Evolutionary conservation across 208 protist genomes (phyloP).

Genomic region (Acanthamoeba healyi): DNA sequence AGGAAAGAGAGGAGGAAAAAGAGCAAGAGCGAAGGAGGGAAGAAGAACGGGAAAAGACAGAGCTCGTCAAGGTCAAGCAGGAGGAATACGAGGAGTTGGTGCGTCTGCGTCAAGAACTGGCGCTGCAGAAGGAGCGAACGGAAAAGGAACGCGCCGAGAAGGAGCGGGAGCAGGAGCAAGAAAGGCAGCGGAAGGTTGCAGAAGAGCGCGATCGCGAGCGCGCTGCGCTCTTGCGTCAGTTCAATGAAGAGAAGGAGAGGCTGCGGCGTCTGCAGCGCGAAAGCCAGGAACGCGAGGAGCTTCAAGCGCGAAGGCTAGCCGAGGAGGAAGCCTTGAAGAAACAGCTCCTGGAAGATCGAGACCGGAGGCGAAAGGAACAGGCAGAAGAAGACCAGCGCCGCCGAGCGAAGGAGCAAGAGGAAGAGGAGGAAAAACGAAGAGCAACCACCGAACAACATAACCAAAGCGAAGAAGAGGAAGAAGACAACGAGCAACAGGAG

Average conservation of each 20-base stretch:
- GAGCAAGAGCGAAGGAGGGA: not conserved
- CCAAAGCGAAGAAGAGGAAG: not conserved
- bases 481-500: not conserved
- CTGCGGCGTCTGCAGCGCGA: not conserved
- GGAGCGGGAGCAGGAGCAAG: not conserved
- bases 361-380: not conserved
- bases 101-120: not conserved
- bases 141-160: not conserved
- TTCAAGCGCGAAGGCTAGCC: not conserved
- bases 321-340: no score
- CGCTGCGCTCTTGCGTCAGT: not conserved
- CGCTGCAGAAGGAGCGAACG: not conserved
- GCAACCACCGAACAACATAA: not conserved
- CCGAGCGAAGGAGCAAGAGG: not conserved
- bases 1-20: not conserved
- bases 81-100: not conserved
- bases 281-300: not conserved
- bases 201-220: not conserved
- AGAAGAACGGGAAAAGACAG: not conserved
- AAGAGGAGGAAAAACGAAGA: not conserved
- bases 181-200: not conserved
- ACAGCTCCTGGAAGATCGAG: not conserved
- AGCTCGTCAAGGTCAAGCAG: slow-evolving; percentile 9
- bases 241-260: not conserved
- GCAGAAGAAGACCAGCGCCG: not conserved